Conservation (phyloP, 2,329 filamentous ascomycete genomes). For the Exophiala viscosa region DNA sequence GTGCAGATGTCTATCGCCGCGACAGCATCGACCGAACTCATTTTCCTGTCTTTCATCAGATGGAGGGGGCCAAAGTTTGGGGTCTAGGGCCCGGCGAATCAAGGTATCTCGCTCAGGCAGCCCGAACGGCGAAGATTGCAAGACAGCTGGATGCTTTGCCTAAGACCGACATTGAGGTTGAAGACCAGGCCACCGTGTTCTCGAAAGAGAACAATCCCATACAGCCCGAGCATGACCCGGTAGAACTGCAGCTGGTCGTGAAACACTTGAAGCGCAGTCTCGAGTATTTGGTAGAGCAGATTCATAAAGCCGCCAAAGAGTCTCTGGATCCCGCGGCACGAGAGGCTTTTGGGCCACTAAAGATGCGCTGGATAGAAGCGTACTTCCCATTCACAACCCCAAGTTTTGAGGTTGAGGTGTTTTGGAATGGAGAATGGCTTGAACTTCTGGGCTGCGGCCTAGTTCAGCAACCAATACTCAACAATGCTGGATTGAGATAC, state of each 20-base stretch:
- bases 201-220: conserved; percentile 78
- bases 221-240: conserved; percentile 66
- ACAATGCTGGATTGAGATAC: conserved; percentile 68
- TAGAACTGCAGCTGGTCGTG: conserved; percentile 77
- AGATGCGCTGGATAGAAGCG: conserved; percentile 90
- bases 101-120: conserved; percentile 26
- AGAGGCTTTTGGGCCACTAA: conserved; percentile 64
- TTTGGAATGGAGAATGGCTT: conserved; percentile 91
- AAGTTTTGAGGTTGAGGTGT: conserved; percentile 93
- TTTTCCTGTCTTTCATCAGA: conserved; percentile 97
- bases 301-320: conserved; percentile 73
- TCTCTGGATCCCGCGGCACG: conserved; percentile 38
- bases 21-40: conserved; percentile 94
- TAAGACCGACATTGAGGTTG: conserved; percentile 11
- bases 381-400: conserved; percentile 97
- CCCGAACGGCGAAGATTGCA: conserved; percentile 58
- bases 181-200: conserved; percentile 43
- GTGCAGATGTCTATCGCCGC: conserved; percentile 89
- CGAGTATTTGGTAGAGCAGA: conserved; percentile 82
- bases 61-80: conserved; percentile 94
- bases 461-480: conserved; percentile 75
- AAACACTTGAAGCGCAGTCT: conserved; percentile 84
- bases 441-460: conserved; percentile 93
- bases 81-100: conserved; percentile 40
- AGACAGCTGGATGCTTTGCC: conserved; percentile 66